Evolutionary conservation across 139 green algal species (phyloP).

Genomic region (Edaphochlamys debaryana): DNA sequence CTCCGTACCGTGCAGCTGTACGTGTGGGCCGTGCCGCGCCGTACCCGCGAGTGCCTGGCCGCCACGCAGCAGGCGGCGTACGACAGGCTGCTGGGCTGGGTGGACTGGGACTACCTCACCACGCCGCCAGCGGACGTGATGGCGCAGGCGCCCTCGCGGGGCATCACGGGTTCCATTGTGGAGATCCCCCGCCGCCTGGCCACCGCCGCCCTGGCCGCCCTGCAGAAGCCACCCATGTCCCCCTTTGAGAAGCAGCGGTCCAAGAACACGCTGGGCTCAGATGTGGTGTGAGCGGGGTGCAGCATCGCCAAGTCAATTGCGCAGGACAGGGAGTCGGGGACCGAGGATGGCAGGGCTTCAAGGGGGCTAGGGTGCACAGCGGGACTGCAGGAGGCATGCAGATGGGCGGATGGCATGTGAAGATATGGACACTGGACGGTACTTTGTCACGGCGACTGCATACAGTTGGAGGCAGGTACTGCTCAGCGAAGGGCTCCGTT

Average conservation of each 20-base stretch:
- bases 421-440: too few relatives aligned
- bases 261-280: neutral
- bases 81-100: neutral
- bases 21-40: neutral
- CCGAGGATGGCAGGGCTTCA: too few relatives aligned
- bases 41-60: neutral
- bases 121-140: neutral
- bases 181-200: neutral
- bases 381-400: too few relatives aligned
- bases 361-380: too few relatives aligned
- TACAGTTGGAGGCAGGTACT: too few relatives aligned
- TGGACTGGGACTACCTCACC: slow-evolving; percentile 35
- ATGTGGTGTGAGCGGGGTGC: neutral
- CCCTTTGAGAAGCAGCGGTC: slow-evolving; percentile 19
- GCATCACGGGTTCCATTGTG: too few relatives aligned
- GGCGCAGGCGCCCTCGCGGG: neutral
- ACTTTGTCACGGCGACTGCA: too few relatives aligned
- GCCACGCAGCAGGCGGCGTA: neutral
- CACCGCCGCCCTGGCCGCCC: neutral
- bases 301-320: too few relatives aligned
- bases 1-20: neutral
- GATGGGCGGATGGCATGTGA: too few relatives aligned
- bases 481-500: too few relatives aligned
- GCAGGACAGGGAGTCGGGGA: too few relatives aligned
- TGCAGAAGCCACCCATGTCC: slow-evolving; percentile 7